These are phyloP conservation scores for Fusarium keratoplasticum DNA, from an alignment of 2,329 filamentous ascomycete genomes.

Conservation along the genomic window DNA sequence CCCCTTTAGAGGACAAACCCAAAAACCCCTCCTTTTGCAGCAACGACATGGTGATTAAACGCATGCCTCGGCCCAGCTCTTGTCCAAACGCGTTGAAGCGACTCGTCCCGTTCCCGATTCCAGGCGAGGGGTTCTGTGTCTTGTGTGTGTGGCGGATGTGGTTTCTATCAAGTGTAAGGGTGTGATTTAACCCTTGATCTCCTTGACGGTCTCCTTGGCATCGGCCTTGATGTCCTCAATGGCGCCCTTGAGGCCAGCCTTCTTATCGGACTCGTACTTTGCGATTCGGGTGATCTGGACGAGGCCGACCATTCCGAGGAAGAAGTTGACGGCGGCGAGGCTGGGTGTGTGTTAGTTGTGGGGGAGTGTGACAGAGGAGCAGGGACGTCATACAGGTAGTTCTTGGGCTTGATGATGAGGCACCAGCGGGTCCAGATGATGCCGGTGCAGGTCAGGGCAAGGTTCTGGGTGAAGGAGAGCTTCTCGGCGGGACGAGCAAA, in stretches of 20 bases:
- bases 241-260: conserved; percentile 56
- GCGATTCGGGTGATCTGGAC: conserved; percentile 85
- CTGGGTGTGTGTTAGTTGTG: conserved; percentile 54
- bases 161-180: neutral
- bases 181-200: conserved; percentile 38
- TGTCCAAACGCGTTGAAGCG: neutral
- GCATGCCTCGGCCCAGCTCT: neutral
- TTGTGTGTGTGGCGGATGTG: neutral
- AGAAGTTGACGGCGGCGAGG: conserved; percentile 97
- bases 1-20: conserved; percentile 3
- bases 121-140: conserved; percentile 17
- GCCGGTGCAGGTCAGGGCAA: conserved; percentile 88
- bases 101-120: neutral
- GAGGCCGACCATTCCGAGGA: conserved; percentile 88
- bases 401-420: conserved; percentile 94
- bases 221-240: conserved; percentile 57
- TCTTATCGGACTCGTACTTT: conserved; percentile 70
- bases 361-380: neutral
- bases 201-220: conserved; percentile 48
- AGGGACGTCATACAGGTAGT: conserved; percentile 76
- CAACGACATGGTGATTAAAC: neutral
- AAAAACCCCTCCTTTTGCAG: conserved; percentile 11
- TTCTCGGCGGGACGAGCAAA: conserved; percentile 91
- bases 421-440: conserved; percentile 99
- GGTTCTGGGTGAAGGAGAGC: conserved; percentile 93